Conservation (phyloP, 2,329 filamentous ascomycete genomes). For the Septoria linicola region DNA sequence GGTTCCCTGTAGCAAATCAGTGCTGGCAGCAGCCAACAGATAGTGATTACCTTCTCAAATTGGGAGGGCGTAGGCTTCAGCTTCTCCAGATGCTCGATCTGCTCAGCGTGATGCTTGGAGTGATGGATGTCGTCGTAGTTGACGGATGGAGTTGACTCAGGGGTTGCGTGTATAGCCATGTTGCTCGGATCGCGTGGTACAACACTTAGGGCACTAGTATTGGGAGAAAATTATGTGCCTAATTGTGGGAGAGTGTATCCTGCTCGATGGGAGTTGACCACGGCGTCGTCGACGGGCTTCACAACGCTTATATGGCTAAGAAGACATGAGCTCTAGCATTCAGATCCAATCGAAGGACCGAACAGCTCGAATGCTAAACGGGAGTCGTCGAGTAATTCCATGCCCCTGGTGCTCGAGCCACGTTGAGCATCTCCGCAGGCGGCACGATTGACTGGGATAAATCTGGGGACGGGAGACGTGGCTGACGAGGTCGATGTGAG, state of each 20-base stretch:
- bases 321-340: too few relatives aligned
- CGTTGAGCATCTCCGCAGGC: not conserved
- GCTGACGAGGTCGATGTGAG: not conserved
- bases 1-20: not conserved
- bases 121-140: not conserved
- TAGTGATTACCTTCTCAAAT: not conserved
- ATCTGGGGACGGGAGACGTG: not conserved
- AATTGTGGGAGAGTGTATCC: not conserved
- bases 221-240: not conserved
- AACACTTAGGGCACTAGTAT: not conserved
- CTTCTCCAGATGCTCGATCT: slow-evolving; percentile 74
- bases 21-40: too few relatives aligned
- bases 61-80: slow-evolving; percentile 50
- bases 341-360: too few relatives aligned
- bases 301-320: not conserved
- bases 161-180: too few relatives aligned
- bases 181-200: not conserved
- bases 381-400: not conserved
- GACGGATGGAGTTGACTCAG: not conserved
- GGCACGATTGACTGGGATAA: not conserved
- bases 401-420: not conserved
- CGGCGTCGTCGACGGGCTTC: not conserved
- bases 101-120: slow-evolving; percentile 39
- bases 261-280: not conserved
- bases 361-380: not conserved